phyloP scores from a whole-genome alignment of 164 flowering plant genomes.

The Vitis cinerea region DNA sequence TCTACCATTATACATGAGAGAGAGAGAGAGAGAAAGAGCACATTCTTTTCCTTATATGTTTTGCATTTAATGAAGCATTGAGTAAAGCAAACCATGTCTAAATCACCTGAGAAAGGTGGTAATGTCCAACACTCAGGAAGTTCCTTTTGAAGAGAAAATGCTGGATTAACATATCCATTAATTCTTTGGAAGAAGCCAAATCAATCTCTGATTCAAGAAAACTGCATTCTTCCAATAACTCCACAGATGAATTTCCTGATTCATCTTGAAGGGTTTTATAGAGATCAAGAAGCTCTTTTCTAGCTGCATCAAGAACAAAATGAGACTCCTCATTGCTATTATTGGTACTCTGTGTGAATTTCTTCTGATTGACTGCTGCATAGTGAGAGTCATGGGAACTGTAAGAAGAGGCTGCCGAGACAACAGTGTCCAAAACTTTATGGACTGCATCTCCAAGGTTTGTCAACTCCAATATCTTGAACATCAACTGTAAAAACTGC shows the following conservation, averaged over 20 bases:
- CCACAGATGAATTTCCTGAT: constrained; percentile 29
- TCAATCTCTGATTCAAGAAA: constrained; percentile 52
- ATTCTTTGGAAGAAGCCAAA: constrained; percentile 45
- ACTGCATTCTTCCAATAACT: constrained; percentile 30
- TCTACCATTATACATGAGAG: background rate
- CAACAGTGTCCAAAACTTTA: constrained; percentile 43
- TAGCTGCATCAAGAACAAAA: constrained; percentile 45
- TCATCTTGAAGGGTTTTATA: constrained; percentile 39
- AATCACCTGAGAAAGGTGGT: constrained; percentile 57
- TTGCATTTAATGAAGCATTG: too few relatives aligned
- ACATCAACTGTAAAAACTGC: constrained; percentile 52
- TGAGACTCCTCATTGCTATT: constrained; percentile 22
- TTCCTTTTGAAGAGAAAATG: constrained; percentile 32
- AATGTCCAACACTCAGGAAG: constrained; percentile 27
- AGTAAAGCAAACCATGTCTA: background rate
- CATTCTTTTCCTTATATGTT: background rate
- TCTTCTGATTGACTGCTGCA: constrained; percentile 25
- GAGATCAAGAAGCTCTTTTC: constrained; percentile 53
- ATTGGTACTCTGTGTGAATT: constrained; percentile 17
- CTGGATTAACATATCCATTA: constrained; percentile 51
- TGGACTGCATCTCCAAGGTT: constrained; percentile 32
- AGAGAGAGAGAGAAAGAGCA: constrained; percentile 2
- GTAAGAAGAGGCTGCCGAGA: constrained; percentile 55
- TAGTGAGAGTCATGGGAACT: constrained; percentile 29
- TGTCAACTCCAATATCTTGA: constrained; percentile 50